Evolutionary conservation across 345 rosid genomes (phyloP), one percentile per base, ranked within the genome.

Genomic region (Theobroma cacao): DNA sequence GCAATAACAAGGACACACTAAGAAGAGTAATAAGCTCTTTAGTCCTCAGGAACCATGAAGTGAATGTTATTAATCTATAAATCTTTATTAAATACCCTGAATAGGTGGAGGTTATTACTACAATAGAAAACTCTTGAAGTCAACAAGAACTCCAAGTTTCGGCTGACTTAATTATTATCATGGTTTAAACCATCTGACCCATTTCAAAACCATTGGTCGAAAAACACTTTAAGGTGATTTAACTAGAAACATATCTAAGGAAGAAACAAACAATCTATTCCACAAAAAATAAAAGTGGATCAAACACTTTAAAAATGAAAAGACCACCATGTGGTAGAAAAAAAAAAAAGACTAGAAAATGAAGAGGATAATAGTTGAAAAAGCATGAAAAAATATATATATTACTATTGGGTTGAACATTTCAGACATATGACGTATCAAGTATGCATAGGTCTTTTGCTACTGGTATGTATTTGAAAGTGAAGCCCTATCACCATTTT

Each of bases 1-100:
- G 88, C 79, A 84, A 72, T 53, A 74, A 36, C 28, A 77, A 61
- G 64, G 18, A 77, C 13, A 75, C 59, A 62, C 13, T 41, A 68
- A 65, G 31, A 77, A 73, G 24, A 31, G 12, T 69, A 4, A 45
- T 28, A 63, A 50, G 58, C 28, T 36, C 10, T 80, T 30, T 60
- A 48, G 24, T 73, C 56, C 58, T 76, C 7, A 40, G 40, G 52
- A 63, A 58, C 40, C 64, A 38, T 79, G 58, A 74, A 50, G 73
- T 15, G n/a, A 58, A 47, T 18, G 45, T 20, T 18, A 62, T 6
- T 30, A 34, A 17, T 72, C 7, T 20, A 13, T 38, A 50, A 10
- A 72, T 24, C 20, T 47, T 7, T 38, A 14, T 43, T 5, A 31
- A 61, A 40, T 43, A 11, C 41, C 48, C 77, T 9, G 41, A 45